Evolutionary conservation across 2,329 filamentous ascomycete species (phyloP).

Genomic region (Diaporthe destruens): DNA sequence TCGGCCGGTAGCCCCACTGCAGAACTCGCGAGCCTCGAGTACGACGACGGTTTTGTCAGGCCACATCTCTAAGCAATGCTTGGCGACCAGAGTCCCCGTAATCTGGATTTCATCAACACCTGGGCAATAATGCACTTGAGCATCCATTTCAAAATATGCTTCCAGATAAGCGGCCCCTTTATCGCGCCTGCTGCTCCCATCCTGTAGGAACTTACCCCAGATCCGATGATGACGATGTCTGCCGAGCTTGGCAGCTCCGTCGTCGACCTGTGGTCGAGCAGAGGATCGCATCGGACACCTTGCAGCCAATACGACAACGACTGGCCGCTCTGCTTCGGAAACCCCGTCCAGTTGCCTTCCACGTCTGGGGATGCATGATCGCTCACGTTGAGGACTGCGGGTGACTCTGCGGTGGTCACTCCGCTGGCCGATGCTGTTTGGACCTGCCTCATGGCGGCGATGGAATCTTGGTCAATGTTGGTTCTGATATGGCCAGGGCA

Average conservation of each 20-base stretch:
- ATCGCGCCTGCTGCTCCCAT: fast-evolving
- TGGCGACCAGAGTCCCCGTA: conserved; percentile 40
- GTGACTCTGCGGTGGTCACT: conserved; percentile 15
- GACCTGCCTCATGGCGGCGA: background rate
- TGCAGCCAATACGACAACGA: conserved; percentile 20
- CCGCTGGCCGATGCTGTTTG: background rate
- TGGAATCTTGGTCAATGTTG: too few species aligned
- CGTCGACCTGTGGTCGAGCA: conserved; percentile 14
- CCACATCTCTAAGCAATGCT: conserved; percentile 39
- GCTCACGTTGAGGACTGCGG: conserved; percentile 16
- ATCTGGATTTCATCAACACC: conserved; percentile 20
- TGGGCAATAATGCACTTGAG: too few species aligned
- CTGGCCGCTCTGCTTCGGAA: background rate
- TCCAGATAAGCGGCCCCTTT: background rate
- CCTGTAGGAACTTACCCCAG: conserved; percentile 2
- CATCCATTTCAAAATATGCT: too few species aligned
- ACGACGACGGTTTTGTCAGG: conserved; percentile 42
- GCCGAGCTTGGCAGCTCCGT: background rate
- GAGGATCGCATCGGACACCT: background rate
- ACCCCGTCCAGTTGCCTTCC: conserved; percentile 15
- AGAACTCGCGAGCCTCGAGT: conserved; percentile 43
- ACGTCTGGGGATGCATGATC: conserved; percentile 5
- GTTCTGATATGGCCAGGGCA: too few species aligned
- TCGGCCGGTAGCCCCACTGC: conserved; percentile 41
- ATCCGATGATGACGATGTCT: conserved; percentile 25